Evolutionary conservation across 1,284 basidiomycete genomes (phyloP).

Genomic region (Trichosporon sp.): DNA sequence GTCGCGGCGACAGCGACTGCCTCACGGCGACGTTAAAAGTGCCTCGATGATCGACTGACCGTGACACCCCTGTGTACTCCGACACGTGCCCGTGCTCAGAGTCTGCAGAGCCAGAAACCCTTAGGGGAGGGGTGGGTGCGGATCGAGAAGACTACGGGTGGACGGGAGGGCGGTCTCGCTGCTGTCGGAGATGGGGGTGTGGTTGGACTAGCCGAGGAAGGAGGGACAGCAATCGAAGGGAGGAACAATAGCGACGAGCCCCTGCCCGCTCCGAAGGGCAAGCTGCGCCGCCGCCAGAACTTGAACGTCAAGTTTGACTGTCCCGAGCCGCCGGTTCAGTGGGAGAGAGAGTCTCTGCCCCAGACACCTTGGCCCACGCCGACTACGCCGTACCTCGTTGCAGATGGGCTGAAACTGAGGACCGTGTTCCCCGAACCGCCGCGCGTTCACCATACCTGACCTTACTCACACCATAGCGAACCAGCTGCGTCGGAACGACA

Average conservation of each 20-base stretch:
- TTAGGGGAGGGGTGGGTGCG: neutral
- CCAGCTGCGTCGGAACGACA: neutral
- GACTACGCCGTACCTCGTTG: conserved; percentile 12
- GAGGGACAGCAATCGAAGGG: neutral
- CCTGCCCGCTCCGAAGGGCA: neutral
- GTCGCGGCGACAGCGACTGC: too few relatives aligned
- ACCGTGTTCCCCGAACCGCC: neutral
- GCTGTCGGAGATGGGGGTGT: neutral
- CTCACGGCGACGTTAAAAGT: too few relatives aligned
- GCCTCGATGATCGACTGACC: too few relatives aligned
- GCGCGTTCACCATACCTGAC: neutral
- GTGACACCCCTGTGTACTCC: too few relatives aligned
- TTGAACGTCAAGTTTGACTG: neutral
- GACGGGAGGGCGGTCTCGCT: neutral
- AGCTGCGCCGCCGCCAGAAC: neutral
- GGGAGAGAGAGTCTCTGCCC: neutral
- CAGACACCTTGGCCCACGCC: neutral
- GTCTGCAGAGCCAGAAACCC: neutral
- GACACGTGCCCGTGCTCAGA: neutral
- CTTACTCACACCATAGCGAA: neutral
- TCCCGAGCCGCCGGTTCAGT: neutral
- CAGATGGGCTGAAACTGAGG: neutral
- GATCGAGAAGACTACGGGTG: neutral
- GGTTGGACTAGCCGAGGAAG: too few relatives aligned
- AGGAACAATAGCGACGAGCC: neutral